Evolutionary conservation across 106 monocot species (phyloP).

Genomic region (Acorus calamus): DNA sequence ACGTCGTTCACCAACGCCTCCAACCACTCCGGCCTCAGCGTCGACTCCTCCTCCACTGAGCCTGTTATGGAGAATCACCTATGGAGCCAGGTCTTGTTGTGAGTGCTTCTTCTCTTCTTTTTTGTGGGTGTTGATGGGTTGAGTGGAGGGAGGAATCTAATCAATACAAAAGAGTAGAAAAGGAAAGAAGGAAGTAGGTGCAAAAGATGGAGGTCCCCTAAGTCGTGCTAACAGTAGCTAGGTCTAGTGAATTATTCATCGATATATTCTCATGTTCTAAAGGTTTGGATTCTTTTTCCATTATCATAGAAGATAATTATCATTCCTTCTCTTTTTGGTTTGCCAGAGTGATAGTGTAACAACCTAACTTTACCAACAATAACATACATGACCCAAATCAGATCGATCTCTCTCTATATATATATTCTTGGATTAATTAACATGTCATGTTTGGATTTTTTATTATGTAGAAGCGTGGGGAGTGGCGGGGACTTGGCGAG

Average conservation of each 20-base stretch:
- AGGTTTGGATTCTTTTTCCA: too few relatives aligned
- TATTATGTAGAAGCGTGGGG: conserved; percentile 14
- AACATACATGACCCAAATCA: too few relatives aligned
- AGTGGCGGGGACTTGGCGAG: conserved; percentile 24
- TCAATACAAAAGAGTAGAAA: background rate
- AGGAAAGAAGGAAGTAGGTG: conserved; percentile 1
- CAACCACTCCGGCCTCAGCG: conserved; percentile 34
- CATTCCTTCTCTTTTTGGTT: too few relatives aligned
- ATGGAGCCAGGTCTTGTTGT: conserved; percentile 84
- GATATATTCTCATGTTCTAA: background rate
- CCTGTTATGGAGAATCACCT: conserved; percentile 39
- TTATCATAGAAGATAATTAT: too few relatives aligned
- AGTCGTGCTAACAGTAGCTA: too few relatives aligned
- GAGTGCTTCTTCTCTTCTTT: conserved; percentile 22
- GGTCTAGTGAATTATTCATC: too few relatives aligned
- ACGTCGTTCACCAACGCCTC: conserved; percentile 40
- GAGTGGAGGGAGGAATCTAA: conserved; percentile 4
- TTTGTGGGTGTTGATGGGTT: background rate
- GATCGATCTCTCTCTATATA: too few relatives aligned
- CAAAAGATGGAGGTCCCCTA: conserved; percentile 4
- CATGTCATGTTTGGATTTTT: background rate
- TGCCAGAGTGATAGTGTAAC: too few relatives aligned
- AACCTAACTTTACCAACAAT: too few relatives aligned
- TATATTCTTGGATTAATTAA: too few relatives aligned
- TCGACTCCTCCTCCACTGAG: conserved; percentile 36